Evolutionary conservation across 2,329 filamentous ascomycete genomes (phyloP), one percentile per base, ranked within the genome.

Genomic region (Graphilbum sp.): DNA sequence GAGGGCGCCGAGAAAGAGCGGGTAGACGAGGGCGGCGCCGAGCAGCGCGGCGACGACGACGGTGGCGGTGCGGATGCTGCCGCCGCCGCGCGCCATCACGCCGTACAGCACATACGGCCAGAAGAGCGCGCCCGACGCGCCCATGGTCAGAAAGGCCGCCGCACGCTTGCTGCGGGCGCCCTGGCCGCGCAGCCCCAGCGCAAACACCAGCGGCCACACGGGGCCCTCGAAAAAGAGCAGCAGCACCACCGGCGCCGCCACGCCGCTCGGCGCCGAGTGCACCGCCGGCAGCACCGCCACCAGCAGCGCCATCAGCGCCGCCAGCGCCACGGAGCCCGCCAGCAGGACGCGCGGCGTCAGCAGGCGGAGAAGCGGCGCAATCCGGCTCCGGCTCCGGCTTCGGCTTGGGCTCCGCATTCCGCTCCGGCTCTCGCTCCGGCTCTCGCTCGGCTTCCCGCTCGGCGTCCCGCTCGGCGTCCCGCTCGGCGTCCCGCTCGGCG

Each of bases 221-320:
- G 85, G 83, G 0, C 78, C 81, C 54, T 88, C 83, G 50, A 82
- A 84, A 55, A 92, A 84, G 46, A 84, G 77, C 45, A 81, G 79
- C 21, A 87, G 49, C 30, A 77, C 63, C 3, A 81, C 60, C 45
- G 83, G 76, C n/a, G 72, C 62, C 19, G 63, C 58, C 19, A 75
- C 53, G n/a, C 1, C 68, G 46, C 44, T 72, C 64, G 0, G 66
- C 58, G 40, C 69, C 59, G n/a, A n/a, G 2, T 8, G 8, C 31
- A 46, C 38, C 4, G 60, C 60, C 3, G 53, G 54, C 10, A 74
- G 44, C 2, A 64, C 55, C 24, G 68, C 62, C 4, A 63, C 57
- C 5, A 72, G 48, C 8, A 70, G 51, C 2, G 63, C 59, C 37
- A 64, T 64, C 47, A 83, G 60, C 33, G 80, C 63, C 45, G 80